These are phyloP conservation scores for Aspergillus texensis DNA, from an alignment of 2,329 filamentous ascomycete species.

Conservation along the genomic window DNA sequence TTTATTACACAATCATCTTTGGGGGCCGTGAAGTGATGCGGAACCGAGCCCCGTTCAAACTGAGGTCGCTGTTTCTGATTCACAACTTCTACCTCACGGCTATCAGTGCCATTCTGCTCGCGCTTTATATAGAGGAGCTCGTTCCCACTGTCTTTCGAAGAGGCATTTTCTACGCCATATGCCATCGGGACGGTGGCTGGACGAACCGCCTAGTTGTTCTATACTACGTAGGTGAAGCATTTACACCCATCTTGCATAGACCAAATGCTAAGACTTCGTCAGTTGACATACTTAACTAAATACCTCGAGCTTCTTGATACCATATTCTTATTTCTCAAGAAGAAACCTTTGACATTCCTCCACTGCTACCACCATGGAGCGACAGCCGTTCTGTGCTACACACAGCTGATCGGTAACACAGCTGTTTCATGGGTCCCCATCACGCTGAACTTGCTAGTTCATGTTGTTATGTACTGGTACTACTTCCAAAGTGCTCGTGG, in stretches of 20 bases:
- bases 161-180: conserved; percentile 88
- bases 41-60: conserved; percentile 76
- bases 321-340: conserved; percentile 95
- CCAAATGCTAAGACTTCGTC: conserved; percentile 51
- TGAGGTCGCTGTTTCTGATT: conserved; percentile 85
- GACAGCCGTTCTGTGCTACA: conserved; percentile 94
- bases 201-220: conserved; percentile 86
- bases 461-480: conserved; percentile 99
- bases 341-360: conserved; percentile 97
- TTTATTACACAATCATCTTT: conserved; percentile 92
- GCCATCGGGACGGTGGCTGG: conserved; percentile 76
- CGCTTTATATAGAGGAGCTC: conserved; percentile 86
- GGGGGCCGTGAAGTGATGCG: conserved; percentile 91
- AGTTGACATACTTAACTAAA: conserved; percentile 91
- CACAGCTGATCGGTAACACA: conserved; percentile 87
- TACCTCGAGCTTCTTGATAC: conserved; percentile 95
- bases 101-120: conserved; percentile 77
- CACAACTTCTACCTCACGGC: conserved; percentile 92
- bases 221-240: conserved; percentile 78
- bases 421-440: conserved; percentile 94
- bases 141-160: conserved; percentile 77
- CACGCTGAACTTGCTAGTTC: conserved; percentile 84
- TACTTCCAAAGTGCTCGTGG: conserved; percentile 98
- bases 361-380: conserved; percentile 99
- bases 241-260: background rate